phyloP scores from a whole-genome alignment of 1,284 basidiomycete genomes.

The Fomitopsis schrenkii region DNA sequence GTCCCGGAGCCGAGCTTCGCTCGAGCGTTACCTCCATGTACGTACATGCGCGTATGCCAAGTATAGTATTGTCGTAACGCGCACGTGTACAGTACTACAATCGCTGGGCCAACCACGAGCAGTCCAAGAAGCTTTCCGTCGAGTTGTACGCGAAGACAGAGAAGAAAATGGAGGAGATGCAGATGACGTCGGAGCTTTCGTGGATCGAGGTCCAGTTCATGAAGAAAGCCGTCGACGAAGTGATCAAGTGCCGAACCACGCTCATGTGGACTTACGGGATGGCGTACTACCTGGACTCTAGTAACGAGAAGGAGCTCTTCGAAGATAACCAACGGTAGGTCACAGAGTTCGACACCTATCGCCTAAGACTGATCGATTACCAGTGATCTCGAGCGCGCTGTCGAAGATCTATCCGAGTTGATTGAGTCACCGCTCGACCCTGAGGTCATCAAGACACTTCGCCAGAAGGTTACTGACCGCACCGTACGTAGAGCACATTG shows the following conservation, averaged over 20 bases:
- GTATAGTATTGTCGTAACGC: conserved; percentile 3
- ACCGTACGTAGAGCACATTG: conserved; percentile 50
- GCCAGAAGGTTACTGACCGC: conserved; percentile 94
- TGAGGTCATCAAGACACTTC: conserved; percentile 76
- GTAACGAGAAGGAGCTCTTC: conserved; percentile 94
- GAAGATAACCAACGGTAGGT: conserved; percentile 92
- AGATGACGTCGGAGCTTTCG: conserved; percentile 83
- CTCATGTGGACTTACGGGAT: conserved; percentile 99
- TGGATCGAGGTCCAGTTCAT: conserved; percentile 99
- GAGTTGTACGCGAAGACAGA: conserved; percentile 94
- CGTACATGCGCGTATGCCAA: conserved; percentile 27
- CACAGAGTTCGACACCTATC: not conserved
- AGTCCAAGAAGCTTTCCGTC: conserved; percentile 92
- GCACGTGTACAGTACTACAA: conserved; percentile 83
- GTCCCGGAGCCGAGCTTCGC: conserved; percentile 80
- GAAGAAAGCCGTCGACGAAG: conserved; percentile 93
- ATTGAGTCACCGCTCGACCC: conserved; percentile 89
- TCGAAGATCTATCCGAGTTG: conserved; percentile 91
- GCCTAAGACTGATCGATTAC: conserved; percentile 35
- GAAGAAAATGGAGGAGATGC: conserved; percentile 99
- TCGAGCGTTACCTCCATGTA: conserved; percentile 97
- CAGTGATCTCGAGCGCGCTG: conserved; percentile 91
- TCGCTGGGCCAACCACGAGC: conserved; percentile 98
- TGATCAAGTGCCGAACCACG: conserved; percentile 89
- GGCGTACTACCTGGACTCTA: conserved; percentile 90